Evolutionary conservation across 352 stramenopile genomes (phyloP).

Genomic region (Phytophthora tubulina): DNA sequence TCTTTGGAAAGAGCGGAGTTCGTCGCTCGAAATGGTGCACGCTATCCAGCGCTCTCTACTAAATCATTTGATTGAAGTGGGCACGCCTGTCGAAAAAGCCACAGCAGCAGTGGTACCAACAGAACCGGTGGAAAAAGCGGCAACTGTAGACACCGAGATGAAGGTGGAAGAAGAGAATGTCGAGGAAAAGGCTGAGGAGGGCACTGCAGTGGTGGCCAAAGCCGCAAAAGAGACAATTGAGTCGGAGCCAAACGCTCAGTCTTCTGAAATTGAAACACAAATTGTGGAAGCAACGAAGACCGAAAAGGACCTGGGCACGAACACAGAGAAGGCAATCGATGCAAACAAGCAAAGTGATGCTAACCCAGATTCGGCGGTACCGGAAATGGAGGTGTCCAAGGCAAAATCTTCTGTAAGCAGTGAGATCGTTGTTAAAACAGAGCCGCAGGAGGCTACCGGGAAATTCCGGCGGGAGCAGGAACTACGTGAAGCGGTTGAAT

Average conservation of each 20-base stretch:
- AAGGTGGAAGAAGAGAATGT: conserved; percentile 31
- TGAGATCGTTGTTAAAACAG: conserved; percentile 35
- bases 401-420: conserved; percentile 8
- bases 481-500: conserved; percentile 56
- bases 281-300: no score
- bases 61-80: conserved; percentile 26
- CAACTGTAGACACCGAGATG: conserved; percentile 37
- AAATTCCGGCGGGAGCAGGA: conserved; percentile 63
- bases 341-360: no score
- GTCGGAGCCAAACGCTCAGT: neutral
- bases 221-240: neutral
- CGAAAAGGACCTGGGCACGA: no score
- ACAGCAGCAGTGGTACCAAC: conserved; percentile 3
- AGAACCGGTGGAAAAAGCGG: conserved; percentile 4
- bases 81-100: neutral
- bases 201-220: no score
- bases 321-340: no score
- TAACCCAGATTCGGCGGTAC: no score
- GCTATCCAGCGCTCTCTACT: conserved; percentile 74
- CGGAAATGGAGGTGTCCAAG: neutral
- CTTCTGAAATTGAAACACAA: no score
- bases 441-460: conserved; percentile 27
- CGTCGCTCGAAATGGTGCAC: conserved; percentile 79
- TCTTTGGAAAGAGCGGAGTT: conserved; percentile 85
- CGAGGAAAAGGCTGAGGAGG: neutral